Base-by-base conservation (phyloP, 192 early-diverging fungal genomes). In the Coemansia sp. region DNA sequence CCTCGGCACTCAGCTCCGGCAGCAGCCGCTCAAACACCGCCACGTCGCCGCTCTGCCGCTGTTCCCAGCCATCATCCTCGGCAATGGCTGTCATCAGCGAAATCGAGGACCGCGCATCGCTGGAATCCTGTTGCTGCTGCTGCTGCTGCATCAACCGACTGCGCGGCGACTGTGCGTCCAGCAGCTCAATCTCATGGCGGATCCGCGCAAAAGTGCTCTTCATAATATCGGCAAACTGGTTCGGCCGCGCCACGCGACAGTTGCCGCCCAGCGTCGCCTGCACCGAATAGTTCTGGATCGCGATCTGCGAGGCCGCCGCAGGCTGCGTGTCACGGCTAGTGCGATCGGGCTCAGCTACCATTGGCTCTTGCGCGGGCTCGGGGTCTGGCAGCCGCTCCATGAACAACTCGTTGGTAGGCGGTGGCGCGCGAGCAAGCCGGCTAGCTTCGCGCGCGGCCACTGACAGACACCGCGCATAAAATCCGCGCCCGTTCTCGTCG, bases 381-480 rank as follows among this genome's bases (percentile, higher is more conserved):
- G 48, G 38, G 17, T 42, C 14, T 27, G 49, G 41, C 29, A 55
- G 40, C 5, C 45, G 38, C 54, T 75, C 64, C 21, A 63, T 50
- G 36, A 53, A 55, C 47, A 38, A 40, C 5, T 35, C 55, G 8
- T 50, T 44, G 22, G 12, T 17, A 0, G 39, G 31, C 29, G 53
- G 36, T 45, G 54, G 30, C 3, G 14, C 14, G 6, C 65, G 52
- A 12, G 26, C 48, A 31, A 75, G 57, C 2, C 54, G 42, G 2
- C 47, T n/a, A 0, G 15, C 39, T 5, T 67, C 64, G 9, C 23
- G 34, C 1, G 31, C 21, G 0, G 67, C 34, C 3, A 76, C 55
- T n/a, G 73, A 76, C 50, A 36, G 50, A 22, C 73, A 76, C n/a
- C 67, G 62, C 4, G 58, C 52, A 23, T 70, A 76, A 29, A 76